A percentile compares a stretch with the other conserved stretches of the same genome.
Evolutionary conservation across 805 yeast species (phyloP).

Genomic region (Metschnikowia cubensis): DNA sequence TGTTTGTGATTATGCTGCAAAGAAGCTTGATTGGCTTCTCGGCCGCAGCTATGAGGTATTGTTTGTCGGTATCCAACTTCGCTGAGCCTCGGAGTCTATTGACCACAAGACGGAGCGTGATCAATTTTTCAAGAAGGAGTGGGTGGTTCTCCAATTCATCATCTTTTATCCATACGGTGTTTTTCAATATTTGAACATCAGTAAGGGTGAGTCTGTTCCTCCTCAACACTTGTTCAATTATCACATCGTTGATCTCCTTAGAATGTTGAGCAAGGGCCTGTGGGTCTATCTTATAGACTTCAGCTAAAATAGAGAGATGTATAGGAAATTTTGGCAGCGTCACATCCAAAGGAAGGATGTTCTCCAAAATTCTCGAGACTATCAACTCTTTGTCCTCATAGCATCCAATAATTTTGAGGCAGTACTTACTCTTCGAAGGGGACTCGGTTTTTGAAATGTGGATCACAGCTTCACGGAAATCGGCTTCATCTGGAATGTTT

Average conservation of each 20-base stretch:
- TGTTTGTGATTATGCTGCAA: constrained; percentile 61
- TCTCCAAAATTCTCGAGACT: constrained; percentile 35
- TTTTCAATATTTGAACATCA: constrained; percentile 25
- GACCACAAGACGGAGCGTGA: constrained; percentile 53
- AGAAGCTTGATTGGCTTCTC: constrained; percentile 54
- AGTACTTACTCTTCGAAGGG: constrained; percentile 60
- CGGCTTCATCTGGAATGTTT: constrained; percentile 41
- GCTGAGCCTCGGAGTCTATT: constrained; percentile 50
- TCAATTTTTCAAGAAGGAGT: constrained; percentile 45
- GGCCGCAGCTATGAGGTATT: constrained; percentile 20
- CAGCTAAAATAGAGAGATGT: constrained; percentile 57
- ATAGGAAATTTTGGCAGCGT: constrained; percentile 43
- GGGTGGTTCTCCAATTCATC: constrained; percentile 25
- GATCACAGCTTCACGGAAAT: constrained; percentile 43
- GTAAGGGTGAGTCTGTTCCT: constrained; percentile 36
- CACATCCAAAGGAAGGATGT: constrained; percentile 49
- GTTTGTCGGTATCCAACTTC: constrained; percentile 24
- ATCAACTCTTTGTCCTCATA: constrained; percentile 39
- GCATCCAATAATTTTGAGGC: constrained; percentile 55
- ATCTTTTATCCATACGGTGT: constrained; percentile 47
- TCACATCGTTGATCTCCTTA: constrained; percentile 52
- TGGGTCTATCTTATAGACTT: constrained; percentile 50
- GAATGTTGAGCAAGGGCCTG: constrained; percentile 48
- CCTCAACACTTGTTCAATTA: constrained; percentile 61
- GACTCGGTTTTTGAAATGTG: constrained; percentile 49